Evolutionary conservation across 2,329 filamentous ascomycete genomes (phyloP), one percentile per base, ranked within the genome.

Genomic region (Colletotrichum orbiculare): DNA sequence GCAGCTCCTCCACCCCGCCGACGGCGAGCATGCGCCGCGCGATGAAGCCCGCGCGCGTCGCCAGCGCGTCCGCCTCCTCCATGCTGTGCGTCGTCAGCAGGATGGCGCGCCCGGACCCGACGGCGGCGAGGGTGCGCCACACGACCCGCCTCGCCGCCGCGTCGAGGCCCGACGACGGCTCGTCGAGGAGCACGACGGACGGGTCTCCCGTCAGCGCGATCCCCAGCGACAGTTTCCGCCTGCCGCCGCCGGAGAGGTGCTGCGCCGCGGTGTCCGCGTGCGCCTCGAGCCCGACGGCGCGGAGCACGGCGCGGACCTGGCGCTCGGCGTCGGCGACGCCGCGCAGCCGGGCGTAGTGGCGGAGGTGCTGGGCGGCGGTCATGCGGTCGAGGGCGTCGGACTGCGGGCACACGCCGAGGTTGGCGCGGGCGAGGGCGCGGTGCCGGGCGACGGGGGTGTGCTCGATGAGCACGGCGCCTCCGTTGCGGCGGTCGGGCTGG

Each of bases 141-240:
- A 98, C 97, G 68, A 96, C 86, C 41, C 95, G 87, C 77, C 97
- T 97, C 0, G 93, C 91, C 0, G 93, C 93, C 0, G 94, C 94
- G 71, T 98, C 95, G 80, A 97, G 91, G 1, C 94, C 94, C 0
- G 90, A 94, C 0, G 88, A 92, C 0, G 95, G 95, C 74, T 97
- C 95, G 73, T 98, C 95, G 2, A 97, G 89, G 0, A 97, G 83
- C 0, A 98, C 82, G 0, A 97, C 94, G 0, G 90, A 88, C 0
- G 94, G 94, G 71, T 97, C 97, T 2, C 94, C 95, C 85, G 97
- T 97, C 1, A 98, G 81, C 0, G 95, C 94, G 57, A 97, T 97
- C 1, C 91, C 94, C 0, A 97, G 84, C 12, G 89, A 93, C 1
- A 98, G 82, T 77, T 97, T 98, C 13, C 94, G 85, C 80, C 96